These are phyloP conservation scores for Cladophialophora bantiana DNA, from an alignment of 2,329 filamentous ascomycete species.

Conservation along the genomic window DNA sequence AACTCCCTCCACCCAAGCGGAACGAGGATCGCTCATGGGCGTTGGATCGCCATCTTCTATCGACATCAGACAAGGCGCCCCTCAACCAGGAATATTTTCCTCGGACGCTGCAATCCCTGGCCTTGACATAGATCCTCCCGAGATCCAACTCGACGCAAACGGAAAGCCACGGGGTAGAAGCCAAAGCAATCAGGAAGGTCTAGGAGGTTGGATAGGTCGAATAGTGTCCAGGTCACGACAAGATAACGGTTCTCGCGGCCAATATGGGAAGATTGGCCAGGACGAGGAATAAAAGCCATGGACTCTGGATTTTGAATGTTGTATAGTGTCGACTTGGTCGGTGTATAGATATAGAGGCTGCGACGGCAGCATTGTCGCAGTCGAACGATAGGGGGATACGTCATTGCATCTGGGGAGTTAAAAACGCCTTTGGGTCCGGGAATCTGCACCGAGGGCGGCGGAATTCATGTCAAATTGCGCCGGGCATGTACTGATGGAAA, in stretches of 20 bases:
- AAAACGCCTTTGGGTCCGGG: neutral
- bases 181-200: slow-evolving; percentile 57
- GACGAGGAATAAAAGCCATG: slow-evolving; percentile 36
- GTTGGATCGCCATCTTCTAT: slow-evolving; percentile 79
- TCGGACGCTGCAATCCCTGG: slow-evolving; percentile 76
- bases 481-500: neutral
- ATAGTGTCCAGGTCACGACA: slow-evolving; percentile 56
- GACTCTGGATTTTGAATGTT: neutral
- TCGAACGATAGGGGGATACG: neutral
- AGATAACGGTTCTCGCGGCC: slow-evolving; percentile 35
- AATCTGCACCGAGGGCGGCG: neutral
- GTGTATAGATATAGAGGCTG: slow-evolving; percentile 16
- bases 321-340: slow-evolving; percentile 3
- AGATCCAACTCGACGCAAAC: slow-evolving; percentile 59
- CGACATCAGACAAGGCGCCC: slow-evolving; percentile 56
- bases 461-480: neutral
- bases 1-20: slow-evolving; percentile 77
- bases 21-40: slow-evolving; percentile 82
- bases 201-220: slow-evolving; percentile 73
- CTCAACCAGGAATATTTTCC: slow-evolving; percentile 52
- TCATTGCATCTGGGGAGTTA: neutral
- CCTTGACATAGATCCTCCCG: slow-evolving; percentile 80
- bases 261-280: slow-evolving; percentile 40
- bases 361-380: neutral
- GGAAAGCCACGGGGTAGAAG: slow-evolving; percentile 56